Evolutionary conservation across 495 filamentous ascomycete genomes (phyloP).

Genomic region (Cercophora sp.): DNA sequence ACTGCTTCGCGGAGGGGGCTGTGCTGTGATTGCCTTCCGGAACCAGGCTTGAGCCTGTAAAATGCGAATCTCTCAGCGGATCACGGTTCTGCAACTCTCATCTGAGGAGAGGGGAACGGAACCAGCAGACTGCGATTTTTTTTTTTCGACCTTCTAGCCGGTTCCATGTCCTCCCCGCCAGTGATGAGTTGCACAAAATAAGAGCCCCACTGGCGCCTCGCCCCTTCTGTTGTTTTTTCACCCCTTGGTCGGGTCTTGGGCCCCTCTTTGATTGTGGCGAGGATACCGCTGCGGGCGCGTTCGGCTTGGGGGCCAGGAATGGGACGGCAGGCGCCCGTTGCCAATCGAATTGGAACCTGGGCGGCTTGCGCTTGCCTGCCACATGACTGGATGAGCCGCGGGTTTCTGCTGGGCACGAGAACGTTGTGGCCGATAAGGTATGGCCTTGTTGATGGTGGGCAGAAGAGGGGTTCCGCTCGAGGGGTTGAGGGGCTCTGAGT

Average conservation of each 20-base stretch:
- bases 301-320: background rate
- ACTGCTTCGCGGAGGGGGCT: too few species aligned
- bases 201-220: background rate
- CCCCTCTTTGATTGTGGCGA: background rate
- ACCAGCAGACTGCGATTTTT: background rate
- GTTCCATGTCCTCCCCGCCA: background rate
- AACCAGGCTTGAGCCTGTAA: too few species aligned
- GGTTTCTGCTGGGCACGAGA: constrained; percentile 2
- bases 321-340: background rate
- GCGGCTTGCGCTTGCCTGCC: background rate
- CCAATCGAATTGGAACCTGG: background rate
- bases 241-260: background rate
- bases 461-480: constrained; percentile 11
- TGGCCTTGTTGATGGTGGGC: constrained; percentile 11
- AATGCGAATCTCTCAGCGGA: too few species aligned
- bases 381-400: background rate
- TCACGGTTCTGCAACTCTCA: too few species aligned
- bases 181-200: constrained; percentile 3
- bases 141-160: constrained; percentile 8
- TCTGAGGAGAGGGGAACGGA: background rate
- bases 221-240: background rate
- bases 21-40: too few species aligned
- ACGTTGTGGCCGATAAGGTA: constrained; percentile 4
- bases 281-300: background rate
- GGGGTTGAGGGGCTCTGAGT: constrained; percentile 10